Base-by-base conservation (phyloP, 108 stramenopile species). In the Discostella pseudostelligera region DNA sequence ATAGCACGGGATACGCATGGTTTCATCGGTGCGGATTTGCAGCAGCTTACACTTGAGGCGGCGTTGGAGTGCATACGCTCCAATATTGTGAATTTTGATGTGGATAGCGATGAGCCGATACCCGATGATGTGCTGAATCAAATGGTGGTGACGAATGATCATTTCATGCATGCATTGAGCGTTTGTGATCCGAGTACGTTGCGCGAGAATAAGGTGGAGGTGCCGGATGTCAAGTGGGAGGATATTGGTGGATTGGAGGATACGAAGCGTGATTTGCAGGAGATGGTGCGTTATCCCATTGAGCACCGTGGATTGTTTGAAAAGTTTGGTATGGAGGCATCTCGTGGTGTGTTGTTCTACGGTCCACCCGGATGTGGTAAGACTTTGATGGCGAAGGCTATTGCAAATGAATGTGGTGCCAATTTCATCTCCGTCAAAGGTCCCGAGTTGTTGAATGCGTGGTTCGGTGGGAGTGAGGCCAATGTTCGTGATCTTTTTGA, bases 191-290 rank as follows among this genome's bases (percentile, higher is more conserved):
- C 97, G 24, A 93, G 89, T 53, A 90, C 95, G 7, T 84, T 96
- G 14, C 95, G 96, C 20, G 96, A 96, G 70, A 96, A 84, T 54
- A 87, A 85, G 69, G 92, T 95, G 16, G 90, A 94, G 81, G 86
- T 97, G 12, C 99, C 99, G 22, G 92, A 98, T 74, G 96, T 97
- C 22, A 87, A 93, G 53, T 99, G 99, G 99, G 94, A 92, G 29
- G 99, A 98, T 75, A 95, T 99, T 40, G 99, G 97, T 35, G 99
- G 99, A 40, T 78, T 98, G 43, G 99, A 97, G 71, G 96, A 98
- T 56, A 96, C 96, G n/a, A 99, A 99, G 65, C 85, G 96, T 19
- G 99, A 98, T 64, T 85, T 98, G 48, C 95, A 96, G 69, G 98
- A 98, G 72, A 96, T 95, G 56, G 96, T 98, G 25, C 85, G 93